Percentiles rank a stretch among this genome's conserved stretches.
Conservation (phyloP, 306 rosid genomes). For the Clitoria ternatea region DNA sequence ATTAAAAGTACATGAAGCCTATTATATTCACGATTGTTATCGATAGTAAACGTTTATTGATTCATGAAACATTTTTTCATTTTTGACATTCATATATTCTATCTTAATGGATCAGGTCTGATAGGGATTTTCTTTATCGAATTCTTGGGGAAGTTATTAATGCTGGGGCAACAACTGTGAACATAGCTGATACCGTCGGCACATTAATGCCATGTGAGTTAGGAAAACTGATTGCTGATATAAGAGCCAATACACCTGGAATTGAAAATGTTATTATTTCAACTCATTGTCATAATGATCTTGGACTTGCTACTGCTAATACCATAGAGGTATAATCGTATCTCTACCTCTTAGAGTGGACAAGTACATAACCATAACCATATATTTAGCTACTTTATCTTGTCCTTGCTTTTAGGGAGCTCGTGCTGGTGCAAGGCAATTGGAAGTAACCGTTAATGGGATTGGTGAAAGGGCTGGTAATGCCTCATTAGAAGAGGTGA, state of each 20-base stretch:
- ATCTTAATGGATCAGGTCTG: conserved; percentile 54
- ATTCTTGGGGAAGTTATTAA: conserved; percentile 81
- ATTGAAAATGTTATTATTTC: conserved; percentile 70
- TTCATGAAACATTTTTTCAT: not conserved
- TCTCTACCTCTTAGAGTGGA: not conserved
- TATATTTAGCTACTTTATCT: not conserved
- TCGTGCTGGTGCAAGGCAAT: conserved; percentile 84
- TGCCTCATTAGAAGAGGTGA: conserved; percentile 92
- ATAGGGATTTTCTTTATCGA: conserved; percentile 69
- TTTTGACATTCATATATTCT: not conserved
- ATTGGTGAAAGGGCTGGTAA: conserved; percentile 99
- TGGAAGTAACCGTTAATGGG: conserved; percentile 95
- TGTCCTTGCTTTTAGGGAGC: conserved; percentile 65
- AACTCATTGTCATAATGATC: conserved; percentile 93
- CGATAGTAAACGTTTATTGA: not conserved
- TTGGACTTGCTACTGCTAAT: conserved; percentile 89
- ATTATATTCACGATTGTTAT: too few relatives aligned
- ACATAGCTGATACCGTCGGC: conserved; percentile 92
- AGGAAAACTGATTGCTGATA: conserved; percentile 64
- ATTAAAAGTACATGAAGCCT: too few relatives aligned
- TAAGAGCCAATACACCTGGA: conserved; percentile 78
- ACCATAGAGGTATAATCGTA: conserved; percentile 61
- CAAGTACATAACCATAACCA: not conserved
- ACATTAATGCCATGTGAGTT: conserved; percentile 62
- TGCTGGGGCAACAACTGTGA: conserved; percentile 91